Evolutionary conservation across 1,284 basidiomycete genomes (phyloP), one percentile per base, ranked within the genome.

Genomic region (Ceratobasidium theobromae): DNA sequence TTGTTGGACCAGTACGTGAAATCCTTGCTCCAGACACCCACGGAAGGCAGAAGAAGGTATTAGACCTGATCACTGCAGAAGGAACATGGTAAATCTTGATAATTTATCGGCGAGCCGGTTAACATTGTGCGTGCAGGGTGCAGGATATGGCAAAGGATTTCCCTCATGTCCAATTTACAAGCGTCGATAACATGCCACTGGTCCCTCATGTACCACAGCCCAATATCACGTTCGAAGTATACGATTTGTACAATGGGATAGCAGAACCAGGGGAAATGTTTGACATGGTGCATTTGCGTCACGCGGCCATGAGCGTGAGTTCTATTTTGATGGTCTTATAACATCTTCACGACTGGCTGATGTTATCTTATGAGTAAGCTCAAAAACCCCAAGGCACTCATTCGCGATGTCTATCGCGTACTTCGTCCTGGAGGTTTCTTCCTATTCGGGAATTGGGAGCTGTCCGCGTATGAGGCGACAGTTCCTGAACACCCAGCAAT

Each of bases 361-460:
- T 25, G 23, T 16, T 28, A 16, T n/a, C 21, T 21, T 9, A 21
- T 28, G 11, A 14, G 16, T 28, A 23, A 51, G 57, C 57, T 62
- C 23, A 62, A 62, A 18, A 62, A 62, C n/a, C 57, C 46, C 30
- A 62, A 62, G 46, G 55, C 43, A 8, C 32, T 62, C 16, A 18
- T 62, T 9, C 30, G 57, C 21, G 57, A 62, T 16, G 41, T 62
- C 27, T 62, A 62, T 33, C 45, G 57, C 9, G 57, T 62, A n/a
- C 46, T 62, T 6, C 57, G 46, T 11, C 57, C 57, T n/a, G 57
- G 57, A 3, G 57, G 57, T 4, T 41, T 62, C 11, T 62, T 62
- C 25, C n/a, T 62, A 23, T 62, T 62, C 32, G 57, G 57, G 14
- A 62, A 62, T 27, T 51, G 57, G 57, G 57, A 62, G 35, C 57